These are phyloP conservation scores for Hanseniaspora meyeri DNA, from an alignment of 805 yeast species.

Conservation along the genomic window DNA sequence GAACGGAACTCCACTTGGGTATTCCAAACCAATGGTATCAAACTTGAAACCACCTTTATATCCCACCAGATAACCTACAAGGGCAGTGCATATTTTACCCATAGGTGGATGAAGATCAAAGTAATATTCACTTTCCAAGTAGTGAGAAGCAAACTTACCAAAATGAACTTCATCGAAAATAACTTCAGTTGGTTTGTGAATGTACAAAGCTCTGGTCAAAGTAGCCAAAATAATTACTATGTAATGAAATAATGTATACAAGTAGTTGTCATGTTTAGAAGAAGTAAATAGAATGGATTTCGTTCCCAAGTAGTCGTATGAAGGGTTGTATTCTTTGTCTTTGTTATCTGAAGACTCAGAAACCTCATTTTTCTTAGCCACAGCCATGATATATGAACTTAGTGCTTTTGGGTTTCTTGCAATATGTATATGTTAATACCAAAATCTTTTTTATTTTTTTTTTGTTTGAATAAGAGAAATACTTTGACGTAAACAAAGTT, in stretches of 20 bases:
- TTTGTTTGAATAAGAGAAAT: neutral
- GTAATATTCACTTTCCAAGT: constrained; percentile 78
- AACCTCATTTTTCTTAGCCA: neutral
- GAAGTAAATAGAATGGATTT: constrained; percentile 22
- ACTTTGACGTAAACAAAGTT: neutral
- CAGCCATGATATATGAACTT: neutral
- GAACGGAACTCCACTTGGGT: constrained; percentile 71
- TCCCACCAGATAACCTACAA: constrained; percentile 78
- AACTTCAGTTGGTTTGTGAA: constrained; percentile 58
- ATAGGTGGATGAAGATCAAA: constrained; percentile 98
- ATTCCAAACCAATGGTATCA: constrained; percentile 76
- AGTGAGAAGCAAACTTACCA: constrained; percentile 76
- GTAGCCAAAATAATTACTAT: constrained; percentile 57
- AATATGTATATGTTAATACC: too few relatives aligned
- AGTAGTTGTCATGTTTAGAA: constrained; percentile 24
- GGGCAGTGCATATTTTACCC: constrained; percentile 84
- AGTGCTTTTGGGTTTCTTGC: neutral
- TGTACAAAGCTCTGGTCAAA: constrained; percentile 47
- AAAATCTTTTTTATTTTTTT: neutral
- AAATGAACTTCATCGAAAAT: constrained; percentile 83
- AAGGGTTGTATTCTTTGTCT: constrained; percentile 9
- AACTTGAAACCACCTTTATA: constrained; percentile 88
- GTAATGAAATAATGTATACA: constrained; percentile 39
- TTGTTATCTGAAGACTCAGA: neutral
- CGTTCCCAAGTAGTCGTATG: constrained; percentile 18